These are phyloP conservation scores for Chlamydomonas applanata DNA, from an alignment of 139 green algal genomes.

Conservation along the genomic window DNA sequence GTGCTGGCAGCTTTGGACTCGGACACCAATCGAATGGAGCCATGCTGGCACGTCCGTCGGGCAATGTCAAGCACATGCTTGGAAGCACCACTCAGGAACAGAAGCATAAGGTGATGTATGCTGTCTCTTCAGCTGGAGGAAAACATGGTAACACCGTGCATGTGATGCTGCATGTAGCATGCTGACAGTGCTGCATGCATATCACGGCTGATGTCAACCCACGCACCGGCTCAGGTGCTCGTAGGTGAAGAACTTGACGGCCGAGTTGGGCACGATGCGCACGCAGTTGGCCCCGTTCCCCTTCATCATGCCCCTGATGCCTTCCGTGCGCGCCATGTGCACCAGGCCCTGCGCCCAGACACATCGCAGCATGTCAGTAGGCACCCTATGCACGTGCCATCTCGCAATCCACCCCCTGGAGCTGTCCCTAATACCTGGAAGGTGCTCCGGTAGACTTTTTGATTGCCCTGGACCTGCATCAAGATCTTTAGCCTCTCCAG, in stretches of 20 bases:
- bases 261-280: slow-evolving; percentile 96
- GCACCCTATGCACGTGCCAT: slow-evolving; percentile 4
- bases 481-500: slow-evolving; percentile 97
- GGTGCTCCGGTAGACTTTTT: slow-evolving; percentile 87
- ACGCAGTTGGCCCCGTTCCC: slow-evolving; percentile 98
- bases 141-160: too few relatives aligned
- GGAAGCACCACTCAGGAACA: too few relatives aligned
- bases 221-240: slow-evolving; percentile 82
- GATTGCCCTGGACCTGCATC: slow-evolving; percentile 95
- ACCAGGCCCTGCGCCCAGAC: slow-evolving; percentile 64
- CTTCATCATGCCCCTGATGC: slow-evolving; percentile 87
- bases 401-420: too few relatives aligned
- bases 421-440: too few relatives aligned
- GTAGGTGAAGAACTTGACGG: slow-evolving; percentile 97
- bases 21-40: too few relatives aligned
- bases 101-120: background rate
- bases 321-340: slow-evolving; percentile 83
- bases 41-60: too few relatives aligned
- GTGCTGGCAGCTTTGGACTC: too few relatives aligned
- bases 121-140: too few relatives aligned
- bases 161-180: too few relatives aligned
- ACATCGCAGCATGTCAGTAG: background rate
- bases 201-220: background rate
- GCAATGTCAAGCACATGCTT: too few relatives aligned
- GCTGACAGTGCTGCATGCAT: too few relatives aligned